Percentiles rank a stretch among this genome's conserved stretches.
phyloP scores from a whole-genome alignment of 1,139 yeast genomes.

The Geotrichum aggregatum region DNA sequence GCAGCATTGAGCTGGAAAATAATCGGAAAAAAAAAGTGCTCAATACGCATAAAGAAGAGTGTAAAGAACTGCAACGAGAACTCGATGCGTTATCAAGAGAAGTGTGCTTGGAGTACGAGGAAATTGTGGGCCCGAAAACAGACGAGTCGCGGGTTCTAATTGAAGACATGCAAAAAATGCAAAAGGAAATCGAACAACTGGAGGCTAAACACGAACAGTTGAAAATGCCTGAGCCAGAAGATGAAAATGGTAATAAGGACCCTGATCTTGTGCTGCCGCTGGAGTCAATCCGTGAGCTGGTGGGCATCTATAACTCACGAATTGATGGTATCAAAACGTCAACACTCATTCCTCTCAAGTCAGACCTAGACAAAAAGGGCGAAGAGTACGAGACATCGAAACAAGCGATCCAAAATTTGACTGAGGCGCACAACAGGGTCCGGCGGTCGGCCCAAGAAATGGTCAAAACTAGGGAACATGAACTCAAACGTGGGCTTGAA shows the following conservation, averaged over 20 bases:
- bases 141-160: conserved; percentile 25
- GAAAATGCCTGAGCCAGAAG: conserved; percentile 24
- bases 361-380: background rate
- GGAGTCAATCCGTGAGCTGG: conserved; percentile 27
- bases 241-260: conserved; percentile 17
- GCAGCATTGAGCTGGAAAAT: conserved; percentile 34
- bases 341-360: background rate
- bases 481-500: conserved; percentile 22
- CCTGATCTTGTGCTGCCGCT: conserved; percentile 33
- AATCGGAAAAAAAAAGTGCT: conserved; percentile 32
- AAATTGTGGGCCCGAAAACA: conserved; percentile 25
- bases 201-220: conserved; percentile 24
- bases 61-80: conserved; percentile 15
- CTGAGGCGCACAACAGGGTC: background rate
- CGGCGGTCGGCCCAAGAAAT: conserved; percentile 22
- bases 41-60: conserved; percentile 25
- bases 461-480: conserved; percentile 21
- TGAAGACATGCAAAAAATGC: conserved; percentile 31
- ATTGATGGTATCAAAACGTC: conserved; percentile 46
- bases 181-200: conserved; percentile 28
- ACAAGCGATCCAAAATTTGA: background rate
- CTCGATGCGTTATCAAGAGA: conserved; percentile 22
- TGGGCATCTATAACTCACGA: conserved; percentile 33
- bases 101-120: conserved; percentile 30
- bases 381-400: background rate